Conservation (phyloP, 768 basidiomycete species). For the Lactarius psammicola region DNA sequence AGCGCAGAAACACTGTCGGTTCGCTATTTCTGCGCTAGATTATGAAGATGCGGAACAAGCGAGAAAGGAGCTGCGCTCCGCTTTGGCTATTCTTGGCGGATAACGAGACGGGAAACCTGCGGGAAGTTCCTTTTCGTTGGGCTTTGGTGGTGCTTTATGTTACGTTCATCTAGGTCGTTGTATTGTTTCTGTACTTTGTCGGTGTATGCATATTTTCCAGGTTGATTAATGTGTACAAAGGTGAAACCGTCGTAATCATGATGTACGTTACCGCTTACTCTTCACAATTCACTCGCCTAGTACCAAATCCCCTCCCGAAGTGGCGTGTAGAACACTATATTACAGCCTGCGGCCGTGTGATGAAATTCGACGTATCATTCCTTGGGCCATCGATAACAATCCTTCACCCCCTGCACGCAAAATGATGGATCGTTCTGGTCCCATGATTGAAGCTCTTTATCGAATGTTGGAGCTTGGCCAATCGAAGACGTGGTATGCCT, state of each 20-base stretch:
- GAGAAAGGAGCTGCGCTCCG: conserved; percentile 73
- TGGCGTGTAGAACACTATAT: not conserved
- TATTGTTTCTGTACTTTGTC: not conserved
- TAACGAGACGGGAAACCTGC: conserved; percentile 29
- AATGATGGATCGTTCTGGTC: not conserved
- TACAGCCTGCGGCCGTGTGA: not conserved
- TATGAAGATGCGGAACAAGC: conserved; percentile 93
- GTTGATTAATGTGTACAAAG: conserved; percentile 10
- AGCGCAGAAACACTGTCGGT: conserved; percentile 88
- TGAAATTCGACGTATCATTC: not conserved
- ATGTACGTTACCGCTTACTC: conserved; percentile 5
- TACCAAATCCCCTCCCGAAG: not conserved
- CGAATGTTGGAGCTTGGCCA: not conserved
- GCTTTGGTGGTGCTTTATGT: not conserved
- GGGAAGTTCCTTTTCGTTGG: not conserved
- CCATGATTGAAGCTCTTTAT: not conserved
- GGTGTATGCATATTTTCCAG: not conserved
- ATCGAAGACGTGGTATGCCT: not conserved
- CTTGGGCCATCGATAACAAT: not conserved
- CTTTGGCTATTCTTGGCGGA: conserved; percentile 64
- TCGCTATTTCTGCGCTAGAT: conserved; percentile 92
- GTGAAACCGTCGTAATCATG: not conserved
- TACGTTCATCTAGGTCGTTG: not conserved
- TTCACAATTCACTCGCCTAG: not conserved
- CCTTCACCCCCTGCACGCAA: not conserved